These are phyloP conservation scores for Rhynchosporium agropyri DNA, from an alignment of 2,329 filamentous ascomycete genomes.

Conservation along the genomic window DNA sequence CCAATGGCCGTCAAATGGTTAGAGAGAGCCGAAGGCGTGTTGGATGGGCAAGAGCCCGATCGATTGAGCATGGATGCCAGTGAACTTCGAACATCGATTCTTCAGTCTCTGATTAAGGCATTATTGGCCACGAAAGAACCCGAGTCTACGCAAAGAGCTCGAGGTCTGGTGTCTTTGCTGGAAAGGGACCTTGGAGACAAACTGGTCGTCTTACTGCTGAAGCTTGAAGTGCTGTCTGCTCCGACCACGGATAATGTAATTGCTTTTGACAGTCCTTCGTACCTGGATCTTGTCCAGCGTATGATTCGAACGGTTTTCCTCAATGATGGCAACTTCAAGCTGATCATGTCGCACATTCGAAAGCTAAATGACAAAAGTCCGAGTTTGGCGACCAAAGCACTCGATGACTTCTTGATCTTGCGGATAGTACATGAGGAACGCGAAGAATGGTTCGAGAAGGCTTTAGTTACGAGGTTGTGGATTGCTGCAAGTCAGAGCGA, in stretches of 20 bases:
- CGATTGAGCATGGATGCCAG: conserved; percentile 59
- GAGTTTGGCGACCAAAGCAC: conserved; percentile 50
- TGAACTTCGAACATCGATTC: conserved; percentile 67
- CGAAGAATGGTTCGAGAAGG: conserved; percentile 67
- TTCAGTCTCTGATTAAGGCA: conserved; percentile 63
- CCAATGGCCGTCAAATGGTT: conserved; percentile 71
- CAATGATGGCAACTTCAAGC: conserved; percentile 64
- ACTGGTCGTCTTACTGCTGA: conserved; percentile 66
- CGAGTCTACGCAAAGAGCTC: conserved; percentile 54
- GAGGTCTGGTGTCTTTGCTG: conserved; percentile 60
- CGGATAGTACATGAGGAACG: conserved; percentile 55
- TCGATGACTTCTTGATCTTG: conserved; percentile 67
- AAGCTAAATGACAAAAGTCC: conserved; percentile 61
- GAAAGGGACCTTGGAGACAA: conserved; percentile 65
- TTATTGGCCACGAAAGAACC: conserved; percentile 52
- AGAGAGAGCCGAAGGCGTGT: conserved; percentile 62
- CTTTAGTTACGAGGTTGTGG: conserved; percentile 68
- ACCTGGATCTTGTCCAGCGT: conserved; percentile 56
- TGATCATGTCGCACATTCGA: conserved; percentile 68
- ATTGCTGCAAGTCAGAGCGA: conserved; percentile 57
- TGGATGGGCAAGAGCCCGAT: conserved; percentile 59
- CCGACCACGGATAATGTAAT: conserved; percentile 45
- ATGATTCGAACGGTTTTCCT: conserved; percentile 64
- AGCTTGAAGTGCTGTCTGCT: conserved; percentile 64
- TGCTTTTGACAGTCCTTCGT: conserved; percentile 52